phyloP scores from a whole-genome alignment of 208 protist genomes.

The Acanthamoeba culbertsoni region DNA sequence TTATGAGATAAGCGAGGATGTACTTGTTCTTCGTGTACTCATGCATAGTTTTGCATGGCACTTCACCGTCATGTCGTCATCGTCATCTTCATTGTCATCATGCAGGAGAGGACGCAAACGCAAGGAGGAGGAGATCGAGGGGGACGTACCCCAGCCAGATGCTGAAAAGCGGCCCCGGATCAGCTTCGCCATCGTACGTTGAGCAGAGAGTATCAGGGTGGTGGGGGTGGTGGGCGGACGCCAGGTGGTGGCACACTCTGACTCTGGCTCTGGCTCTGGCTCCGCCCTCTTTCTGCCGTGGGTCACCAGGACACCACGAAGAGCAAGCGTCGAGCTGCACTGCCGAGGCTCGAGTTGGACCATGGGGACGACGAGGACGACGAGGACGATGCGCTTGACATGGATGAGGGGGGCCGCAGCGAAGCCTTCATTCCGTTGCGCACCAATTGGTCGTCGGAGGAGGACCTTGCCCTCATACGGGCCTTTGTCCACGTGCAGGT shows the following conservation, averaged over 20 bases:
- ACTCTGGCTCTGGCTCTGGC: no score
- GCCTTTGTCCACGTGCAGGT: not conserved
- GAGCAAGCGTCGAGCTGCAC: not conserved
- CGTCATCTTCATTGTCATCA: no score
- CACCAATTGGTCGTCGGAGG: not conserved
- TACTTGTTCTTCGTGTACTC: no score
- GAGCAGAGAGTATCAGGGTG: not conserved
- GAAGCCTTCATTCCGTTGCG: not conserved
- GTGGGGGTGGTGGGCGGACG: not conserved
- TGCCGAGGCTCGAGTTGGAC: not conserved
- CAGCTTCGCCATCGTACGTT: not conserved
- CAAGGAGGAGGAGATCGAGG: not conserved
- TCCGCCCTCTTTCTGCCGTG: not conserved
- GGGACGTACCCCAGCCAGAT: not conserved
- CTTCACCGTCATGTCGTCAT: no score
- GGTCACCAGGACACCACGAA: not conserved
- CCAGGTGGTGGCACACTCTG: no score
- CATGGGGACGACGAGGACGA: not conserved
- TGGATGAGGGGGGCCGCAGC: not conserved
- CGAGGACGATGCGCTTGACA: not conserved
- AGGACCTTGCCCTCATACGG: not conserved
- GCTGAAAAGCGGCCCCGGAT: not conserved
- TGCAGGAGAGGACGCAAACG: not conserved
- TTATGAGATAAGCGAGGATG: no score
- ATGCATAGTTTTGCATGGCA: no score